These are phyloP conservation scores for Lactifluus echinatus DNA, from an alignment of 768 basidiomycete species.

Conservation along the genomic window DNA sequence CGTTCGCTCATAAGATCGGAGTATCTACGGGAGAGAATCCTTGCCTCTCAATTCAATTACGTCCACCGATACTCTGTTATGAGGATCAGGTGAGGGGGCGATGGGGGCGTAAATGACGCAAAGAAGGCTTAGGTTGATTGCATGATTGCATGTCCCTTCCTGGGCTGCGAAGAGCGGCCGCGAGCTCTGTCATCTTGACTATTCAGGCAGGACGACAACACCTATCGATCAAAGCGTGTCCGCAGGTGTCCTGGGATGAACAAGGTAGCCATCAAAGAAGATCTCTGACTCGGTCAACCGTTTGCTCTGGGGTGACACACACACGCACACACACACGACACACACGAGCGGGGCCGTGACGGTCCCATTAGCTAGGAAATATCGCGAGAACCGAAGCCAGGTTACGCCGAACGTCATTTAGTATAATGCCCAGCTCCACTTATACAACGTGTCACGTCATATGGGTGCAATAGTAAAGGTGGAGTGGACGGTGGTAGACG, in stretches of 20 bases:
- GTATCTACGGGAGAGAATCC: neutral
- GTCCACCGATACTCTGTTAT: neutral
- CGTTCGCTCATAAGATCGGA: neutral
- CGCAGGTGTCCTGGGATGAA: neutral
- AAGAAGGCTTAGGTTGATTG: too few species aligned
- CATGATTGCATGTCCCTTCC: neutral
- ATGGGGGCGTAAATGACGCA: constrained; percentile 12
- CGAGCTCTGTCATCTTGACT: neutral
- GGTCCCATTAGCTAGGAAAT: too few species aligned
- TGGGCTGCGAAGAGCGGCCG: neutral
- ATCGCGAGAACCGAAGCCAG: too few species aligned
- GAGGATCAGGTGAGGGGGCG: neutral
- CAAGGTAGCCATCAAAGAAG: neutral
- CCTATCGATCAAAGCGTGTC: neutral
- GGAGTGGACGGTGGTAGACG: too few species aligned
- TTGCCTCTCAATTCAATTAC: constrained; percentile 1
- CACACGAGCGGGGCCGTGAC: too few species aligned
- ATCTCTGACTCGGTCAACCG: too few species aligned
- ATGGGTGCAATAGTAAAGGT: too few species aligned
- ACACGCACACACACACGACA: too few species aligned
- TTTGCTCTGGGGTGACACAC: too few species aligned
- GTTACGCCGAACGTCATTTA: too few species aligned
- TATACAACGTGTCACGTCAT: too few species aligned
- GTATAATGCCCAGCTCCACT: neutral
- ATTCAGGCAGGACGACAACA: neutral